A percentile compares a stretch with the other conserved stretches of the same genome.
These are phyloP conservation scores for Fomitopsis pinicola DNA, from an alignment of 1,284 basidiomycete species.

Conservation along the genomic window DNA sequence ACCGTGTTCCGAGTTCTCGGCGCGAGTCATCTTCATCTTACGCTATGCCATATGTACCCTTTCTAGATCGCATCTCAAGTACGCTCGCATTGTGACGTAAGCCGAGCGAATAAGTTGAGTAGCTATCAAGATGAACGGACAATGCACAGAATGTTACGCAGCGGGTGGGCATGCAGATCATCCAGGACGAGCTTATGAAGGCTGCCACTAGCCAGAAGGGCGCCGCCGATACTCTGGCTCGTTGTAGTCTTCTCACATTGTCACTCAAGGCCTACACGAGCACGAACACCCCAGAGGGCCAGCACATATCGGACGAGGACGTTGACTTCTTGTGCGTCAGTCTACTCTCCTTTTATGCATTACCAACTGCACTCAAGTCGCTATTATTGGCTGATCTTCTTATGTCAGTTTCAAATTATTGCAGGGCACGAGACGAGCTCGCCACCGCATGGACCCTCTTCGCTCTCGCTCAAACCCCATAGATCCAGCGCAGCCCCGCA, in stretches of 20 bases:
- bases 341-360: slow-evolving; percentile 12
- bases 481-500: slow-evolving; percentile 62
- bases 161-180: slow-evolving; percentile 32
- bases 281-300: slow-evolving; percentile 34
- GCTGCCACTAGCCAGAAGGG: slow-evolving; percentile 8
- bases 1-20: not conserved
- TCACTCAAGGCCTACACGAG: slow-evolving; percentile 46
- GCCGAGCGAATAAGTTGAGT: not conserved
- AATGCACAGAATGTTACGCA: slow-evolving; percentile 26
- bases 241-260: slow-evolving; percentile 28
- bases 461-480: slow-evolving; percentile 50
- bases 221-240: slow-evolving; percentile 1
- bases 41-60: not conserved
- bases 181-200: slow-evolving; percentile 28
- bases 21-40: slow-evolving; percentile 4
- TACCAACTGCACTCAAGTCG: not conserved
- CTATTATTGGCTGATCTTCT: not conserved
- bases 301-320: slow-evolving; percentile 49
- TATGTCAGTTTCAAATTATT: slow-evolving; percentile 38
- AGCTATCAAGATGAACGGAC: slow-evolving; percentile 22
- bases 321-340: slow-evolving; percentile 43
- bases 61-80: not conserved
- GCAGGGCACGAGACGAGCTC: slow-evolving; percentile 72
- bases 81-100: too few relatives aligned
- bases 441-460: slow-evolving; percentile 59